Conservation (phyloP, 352 stramenopile species). For the Blastocystis sp. region DNA sequence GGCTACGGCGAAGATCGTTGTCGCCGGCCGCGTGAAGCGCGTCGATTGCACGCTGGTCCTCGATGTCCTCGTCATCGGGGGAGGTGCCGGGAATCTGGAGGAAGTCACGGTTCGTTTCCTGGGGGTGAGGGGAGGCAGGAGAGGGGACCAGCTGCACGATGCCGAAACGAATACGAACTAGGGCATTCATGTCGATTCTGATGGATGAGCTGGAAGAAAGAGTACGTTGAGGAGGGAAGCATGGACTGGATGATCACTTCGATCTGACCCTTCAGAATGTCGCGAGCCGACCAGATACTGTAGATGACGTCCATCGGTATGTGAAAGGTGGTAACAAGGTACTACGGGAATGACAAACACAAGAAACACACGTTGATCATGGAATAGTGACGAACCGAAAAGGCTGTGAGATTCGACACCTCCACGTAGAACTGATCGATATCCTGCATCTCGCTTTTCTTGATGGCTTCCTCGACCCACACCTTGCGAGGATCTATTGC, state of each 20-base stretch:
- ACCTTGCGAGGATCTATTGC: conserved; percentile 5
- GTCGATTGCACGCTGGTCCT: not conserved
- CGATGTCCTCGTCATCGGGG: conserved; percentile 27
- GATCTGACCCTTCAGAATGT: conserved; percentile 18
- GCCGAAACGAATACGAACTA: conserved; percentile 19
- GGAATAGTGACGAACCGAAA: conserved; percentile 29
- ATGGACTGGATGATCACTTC: not conserved
- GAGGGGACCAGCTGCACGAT: not conserved
- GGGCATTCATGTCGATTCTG: not conserved
- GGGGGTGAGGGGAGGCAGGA: not conserved
- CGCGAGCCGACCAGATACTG: conserved; percentile 46
- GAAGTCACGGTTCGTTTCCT: conserved; percentile 44
- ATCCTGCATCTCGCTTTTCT: conserved; percentile 23
- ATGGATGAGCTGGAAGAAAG: not conserved
- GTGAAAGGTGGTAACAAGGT: not conserved
- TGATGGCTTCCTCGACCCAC: not conserved
- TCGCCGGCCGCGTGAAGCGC: not conserved
- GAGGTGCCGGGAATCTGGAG: conserved; percentile 22
- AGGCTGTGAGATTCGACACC: conserved; percentile 26
- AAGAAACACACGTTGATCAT: conserved; percentile 31
- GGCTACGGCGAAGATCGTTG: not conserved
- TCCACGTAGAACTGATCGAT: conserved; percentile 37
- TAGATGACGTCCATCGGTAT: not conserved
- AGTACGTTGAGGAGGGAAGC: not conserved
- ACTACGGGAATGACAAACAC: not conserved